Evolutionary conservation across 345 rosid genomes (phyloP).

Genomic region (Salix koriyanagi): DNA sequence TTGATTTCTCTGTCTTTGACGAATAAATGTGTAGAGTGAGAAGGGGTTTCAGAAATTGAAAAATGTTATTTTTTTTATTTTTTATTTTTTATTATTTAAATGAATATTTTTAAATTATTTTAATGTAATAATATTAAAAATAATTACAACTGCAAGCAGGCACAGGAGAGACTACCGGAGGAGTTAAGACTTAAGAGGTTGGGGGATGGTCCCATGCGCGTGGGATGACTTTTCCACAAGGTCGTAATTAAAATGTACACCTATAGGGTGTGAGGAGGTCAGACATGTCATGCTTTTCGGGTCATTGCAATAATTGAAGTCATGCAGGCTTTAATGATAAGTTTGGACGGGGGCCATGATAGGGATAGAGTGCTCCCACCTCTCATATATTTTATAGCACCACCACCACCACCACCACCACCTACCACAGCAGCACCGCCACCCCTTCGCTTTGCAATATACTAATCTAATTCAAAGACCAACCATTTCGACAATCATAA

Average conservation of each 20-base stretch:
- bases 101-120: too few relatives aligned
- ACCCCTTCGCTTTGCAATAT: neutral
- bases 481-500: slow-evolving; percentile 1
- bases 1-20: neutral
- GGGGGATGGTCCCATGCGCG: slow-evolving; percentile 36
- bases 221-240: slow-evolving; percentile 16
- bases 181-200: neutral
- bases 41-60: too few relatives aligned
- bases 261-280: slow-evolving; percentile 47
- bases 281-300: slow-evolving; percentile 92
- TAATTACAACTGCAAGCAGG: too few relatives aligned
- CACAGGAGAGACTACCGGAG: too few relatives aligned
- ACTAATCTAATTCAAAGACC: neutral
- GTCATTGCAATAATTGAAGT: slow-evolving; percentile 93
- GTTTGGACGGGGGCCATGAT: slow-evolving; percentile 16
- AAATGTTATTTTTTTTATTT: too few relatives aligned
- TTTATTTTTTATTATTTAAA: too few relatives aligned
- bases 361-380: neutral
- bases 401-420: neutral
- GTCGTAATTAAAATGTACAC: slow-evolving; percentile 17
- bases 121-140: too few relatives aligned
- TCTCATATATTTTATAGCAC: neutral
- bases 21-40: neutral
- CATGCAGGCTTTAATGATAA: slow-evolving; percentile 78
- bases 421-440: neutral